phyloP scores from a whole-genome alignment of 495 filamentous ascomycete genomes.

The Xylaria grammica region DNA sequence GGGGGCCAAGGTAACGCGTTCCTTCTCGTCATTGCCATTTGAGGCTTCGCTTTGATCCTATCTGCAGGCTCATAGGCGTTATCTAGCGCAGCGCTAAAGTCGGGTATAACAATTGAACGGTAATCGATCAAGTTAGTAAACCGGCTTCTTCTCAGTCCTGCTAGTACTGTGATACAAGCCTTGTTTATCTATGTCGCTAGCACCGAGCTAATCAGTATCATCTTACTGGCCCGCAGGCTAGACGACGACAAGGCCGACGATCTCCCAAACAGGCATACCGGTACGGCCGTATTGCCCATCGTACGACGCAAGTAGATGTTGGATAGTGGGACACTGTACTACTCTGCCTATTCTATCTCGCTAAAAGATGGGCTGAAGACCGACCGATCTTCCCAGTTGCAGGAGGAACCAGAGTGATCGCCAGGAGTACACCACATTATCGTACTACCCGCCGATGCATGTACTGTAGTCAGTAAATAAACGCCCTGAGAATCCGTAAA shows the following conservation, averaged over 20 bases:
- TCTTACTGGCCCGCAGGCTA: neutral
- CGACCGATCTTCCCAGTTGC: neutral
- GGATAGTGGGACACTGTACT: too few species aligned
- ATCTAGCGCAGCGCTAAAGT: too few species aligned
- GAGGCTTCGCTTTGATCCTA: neutral
- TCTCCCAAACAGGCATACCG: neutral
- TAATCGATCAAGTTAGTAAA: too few species aligned
- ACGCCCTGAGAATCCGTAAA: neutral
- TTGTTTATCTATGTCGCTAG: neutral
- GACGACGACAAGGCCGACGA: neutral
- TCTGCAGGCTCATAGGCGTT: too few species aligned
- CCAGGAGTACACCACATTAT: neutral
- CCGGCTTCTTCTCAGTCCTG: neutral
- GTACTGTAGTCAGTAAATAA: neutral
- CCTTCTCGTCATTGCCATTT: neutral
- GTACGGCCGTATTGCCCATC: neutral
- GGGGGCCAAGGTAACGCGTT: neutral
- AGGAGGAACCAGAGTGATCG: slow-evolving; percentile 6
- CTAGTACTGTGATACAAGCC: too few species aligned
- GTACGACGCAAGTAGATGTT: too few species aligned
- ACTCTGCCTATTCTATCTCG: too few species aligned
- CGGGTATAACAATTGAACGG: neutral
- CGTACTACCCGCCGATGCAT: neutral
- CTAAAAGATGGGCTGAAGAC: slow-evolving; percentile 3
- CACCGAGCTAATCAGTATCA: neutral